These are phyloP conservation scores for Boletus eberwhitei DNA, from an alignment of 768 basidiomycete species.

Conservation along the genomic window DNA sequence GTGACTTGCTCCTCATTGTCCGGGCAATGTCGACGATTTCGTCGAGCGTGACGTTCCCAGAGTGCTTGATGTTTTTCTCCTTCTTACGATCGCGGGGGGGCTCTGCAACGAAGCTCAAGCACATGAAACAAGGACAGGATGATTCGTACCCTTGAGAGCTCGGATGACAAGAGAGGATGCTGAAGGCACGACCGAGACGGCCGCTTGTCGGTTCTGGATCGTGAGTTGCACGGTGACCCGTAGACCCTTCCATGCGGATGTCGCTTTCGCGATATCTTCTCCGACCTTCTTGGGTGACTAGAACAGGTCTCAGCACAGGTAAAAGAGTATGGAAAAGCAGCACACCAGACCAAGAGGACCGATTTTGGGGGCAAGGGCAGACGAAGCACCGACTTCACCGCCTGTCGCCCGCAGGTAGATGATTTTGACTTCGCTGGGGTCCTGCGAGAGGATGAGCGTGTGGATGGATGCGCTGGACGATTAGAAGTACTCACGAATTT, in stretches of 20 bases:
- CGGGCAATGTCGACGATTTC: constrained; percentile 95
- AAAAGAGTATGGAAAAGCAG: constrained; percentile 1
- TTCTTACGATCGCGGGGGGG: constrained; percentile 99
- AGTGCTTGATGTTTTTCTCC: constrained; percentile 99
- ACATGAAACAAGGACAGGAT: neutral
- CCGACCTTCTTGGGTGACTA: constrained; percentile 99
- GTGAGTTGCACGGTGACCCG: constrained; percentile 98
- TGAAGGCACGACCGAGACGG: constrained; percentile 94
- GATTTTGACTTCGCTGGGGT: constrained; percentile 98
- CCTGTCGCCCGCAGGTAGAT: constrained; percentile 98
- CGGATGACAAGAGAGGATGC: constrained; percentile 97
- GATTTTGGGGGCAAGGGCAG: constrained; percentile 98
- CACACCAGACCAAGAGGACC: constrained; percentile 98
- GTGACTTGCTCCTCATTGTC: constrained; percentile 91
- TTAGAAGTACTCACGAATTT: constrained; percentile 56
- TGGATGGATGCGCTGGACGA: neutral
- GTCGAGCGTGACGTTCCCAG: constrained; percentile 88
- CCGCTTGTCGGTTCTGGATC: constrained; percentile 99
- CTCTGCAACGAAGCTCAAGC: constrained; percentile 48
- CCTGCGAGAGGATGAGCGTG: constrained; percentile 45
- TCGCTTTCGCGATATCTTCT: constrained; percentile 99
- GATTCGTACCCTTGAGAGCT: constrained; percentile 90
- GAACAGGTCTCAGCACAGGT: constrained; percentile 12
- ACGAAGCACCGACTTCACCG: constrained; percentile 99
- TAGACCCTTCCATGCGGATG: constrained; percentile 97